A percentile compares a stretch with the other conserved stretches of the same genome.
These are phyloP conservation scores for Gossypium bickii DNA, from an alignment of 345 rosid genomes.

Conservation along the genomic window DNA sequence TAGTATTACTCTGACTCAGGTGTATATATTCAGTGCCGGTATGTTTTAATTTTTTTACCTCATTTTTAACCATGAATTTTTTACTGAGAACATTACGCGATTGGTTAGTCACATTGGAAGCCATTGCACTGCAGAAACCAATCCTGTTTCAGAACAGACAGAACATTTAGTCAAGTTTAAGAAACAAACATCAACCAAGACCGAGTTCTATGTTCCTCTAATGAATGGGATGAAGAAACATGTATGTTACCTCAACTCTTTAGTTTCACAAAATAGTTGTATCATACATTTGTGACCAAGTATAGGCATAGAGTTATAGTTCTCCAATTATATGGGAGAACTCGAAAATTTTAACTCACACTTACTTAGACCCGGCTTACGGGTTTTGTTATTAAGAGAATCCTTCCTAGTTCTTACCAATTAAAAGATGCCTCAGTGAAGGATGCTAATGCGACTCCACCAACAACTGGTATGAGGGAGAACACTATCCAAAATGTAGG, in stretches of 20 bases:
- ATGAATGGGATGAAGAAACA: background rate
- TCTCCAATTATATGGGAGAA: too few relatives aligned
- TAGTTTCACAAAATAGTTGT: too few relatives aligned
- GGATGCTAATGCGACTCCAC: conserved; percentile 88
- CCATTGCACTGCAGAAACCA: conserved; percentile 91
- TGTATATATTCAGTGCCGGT: background rate
- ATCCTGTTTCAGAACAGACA: conserved; percentile 41
- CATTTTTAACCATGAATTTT: conserved; percentile 60
- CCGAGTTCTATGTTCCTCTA: background rate
- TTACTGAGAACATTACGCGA: conserved; percentile 84
- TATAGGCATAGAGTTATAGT: too few relatives aligned
- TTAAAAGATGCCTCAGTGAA: conserved; percentile 75
- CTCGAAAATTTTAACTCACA: too few relatives aligned
- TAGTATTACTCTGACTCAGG: background rate
- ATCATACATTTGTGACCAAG: too few relatives aligned
- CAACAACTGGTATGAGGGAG: conserved; percentile 68
- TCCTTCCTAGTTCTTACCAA: conserved; percentile 39
- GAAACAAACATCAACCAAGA: background rate
- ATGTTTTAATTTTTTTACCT: conserved; percentile 27
- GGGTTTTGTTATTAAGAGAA: background rate
- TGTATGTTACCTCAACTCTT: background rate
- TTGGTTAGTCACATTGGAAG: conserved; percentile 88
- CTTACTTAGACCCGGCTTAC: too few relatives aligned
- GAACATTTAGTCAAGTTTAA: background rate
- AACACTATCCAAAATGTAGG: conserved; percentile 57